Evolutionary conservation across 2,329 filamentous ascomycete species (phyloP), one percentile per base, ranked within the genome.

Genomic region (Teratosphaeria zuluensis): DNA sequence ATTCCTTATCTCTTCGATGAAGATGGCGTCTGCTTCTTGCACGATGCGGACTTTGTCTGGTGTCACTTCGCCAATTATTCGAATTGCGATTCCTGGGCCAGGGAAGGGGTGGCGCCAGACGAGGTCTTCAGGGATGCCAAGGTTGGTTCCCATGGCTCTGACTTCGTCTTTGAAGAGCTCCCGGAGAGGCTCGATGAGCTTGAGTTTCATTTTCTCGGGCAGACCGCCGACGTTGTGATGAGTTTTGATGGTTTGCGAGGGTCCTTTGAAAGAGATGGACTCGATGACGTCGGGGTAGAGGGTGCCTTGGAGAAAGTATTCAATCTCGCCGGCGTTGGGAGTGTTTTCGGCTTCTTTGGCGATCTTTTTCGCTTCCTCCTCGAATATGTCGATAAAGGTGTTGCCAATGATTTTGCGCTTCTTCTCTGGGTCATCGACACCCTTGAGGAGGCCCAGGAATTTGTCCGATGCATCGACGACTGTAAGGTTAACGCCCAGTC

Each of bases 321-420:
- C 84, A 46, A 96, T 87, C 67, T 87, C 85, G 35, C 88, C 89
- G n/a, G 84, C 85, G 57, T 81, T 79, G 1, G 80, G 74, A 0
- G 86, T 86, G 69, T 86, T 79, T 62, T 84, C 82, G 0, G 88
- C 88, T 31, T 80, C 84, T 58, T 82, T 82, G 63, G 90, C 89
- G 54, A 95, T 92, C 65, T 83, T 80, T 67, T 82, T 81, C 30
- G 89, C 91, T 71, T 91, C 86, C 60, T 85, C 79, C 73, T 96
- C 87, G 74, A 96, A 96, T 31, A 95, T 76, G 66, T 91, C 87
- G 64, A 91, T 90, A 73, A 91, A 89, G 24, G 83, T 89, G 62
- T 80, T 83, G 58, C 91, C 92, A 62, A 96, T 96, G 67, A 96
- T 86, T 77, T 95, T 96, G 58, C 92, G 82, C 81, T 96, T 96